Percentiles rank a stretch among this genome's conserved stretches.
Conservation (phyloP, 345 rosid species). For the Brassica juncea region DNA sequence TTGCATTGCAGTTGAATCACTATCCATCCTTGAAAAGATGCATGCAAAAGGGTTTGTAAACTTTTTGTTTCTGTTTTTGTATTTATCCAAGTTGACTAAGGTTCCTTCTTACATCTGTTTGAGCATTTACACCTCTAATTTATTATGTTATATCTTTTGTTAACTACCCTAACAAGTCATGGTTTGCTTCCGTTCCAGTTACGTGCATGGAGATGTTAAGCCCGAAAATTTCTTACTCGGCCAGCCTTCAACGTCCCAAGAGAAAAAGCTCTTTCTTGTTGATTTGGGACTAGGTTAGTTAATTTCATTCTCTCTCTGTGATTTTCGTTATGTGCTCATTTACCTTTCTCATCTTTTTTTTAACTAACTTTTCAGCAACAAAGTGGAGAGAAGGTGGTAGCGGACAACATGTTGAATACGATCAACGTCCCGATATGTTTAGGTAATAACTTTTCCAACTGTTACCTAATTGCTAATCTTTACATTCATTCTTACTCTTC, state of each 20-base stretch:
- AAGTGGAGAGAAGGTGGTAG: slow-evolving; percentile 77
- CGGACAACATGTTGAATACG: slow-evolving; percentile 90
- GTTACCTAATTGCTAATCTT: neutral
- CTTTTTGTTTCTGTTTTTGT: neutral
- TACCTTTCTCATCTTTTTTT: slow-evolving; percentile 1
- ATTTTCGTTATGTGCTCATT: slow-evolving; percentile 18
- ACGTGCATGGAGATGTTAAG: slow-evolving; percentile 97
- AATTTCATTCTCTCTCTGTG: slow-evolving; percentile 13
- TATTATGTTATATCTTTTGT: slow-evolving; percentile 15
- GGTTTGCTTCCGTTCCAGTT: slow-evolving; percentile 48
- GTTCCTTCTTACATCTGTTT: slow-evolving; percentile 14
- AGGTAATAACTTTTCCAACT: slow-evolving; percentile 50
- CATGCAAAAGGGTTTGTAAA: slow-evolving; percentile 78
- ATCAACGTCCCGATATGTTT: slow-evolving; percentile 98
- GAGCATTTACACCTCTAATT: neutral
- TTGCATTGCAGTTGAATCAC: slow-evolving; percentile 89
- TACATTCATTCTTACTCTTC: neutral
- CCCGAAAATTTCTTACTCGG: slow-evolving; percentile 96
- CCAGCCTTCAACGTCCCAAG: slow-evolving; percentile 82
- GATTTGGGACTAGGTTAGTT: slow-evolving; percentile 84
- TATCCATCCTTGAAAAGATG: slow-evolving; percentile 91
- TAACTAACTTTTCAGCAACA: slow-evolving; percentile 61
- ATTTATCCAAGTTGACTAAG: slow-evolving; percentile 6
- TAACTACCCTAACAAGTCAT: slow-evolving; percentile 25
- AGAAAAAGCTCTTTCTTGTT: slow-evolving; percentile 86